Conservation (phyloP, 2,329 filamentous ascomycete genomes). For the Epichloe brachyelytri region DNA sequence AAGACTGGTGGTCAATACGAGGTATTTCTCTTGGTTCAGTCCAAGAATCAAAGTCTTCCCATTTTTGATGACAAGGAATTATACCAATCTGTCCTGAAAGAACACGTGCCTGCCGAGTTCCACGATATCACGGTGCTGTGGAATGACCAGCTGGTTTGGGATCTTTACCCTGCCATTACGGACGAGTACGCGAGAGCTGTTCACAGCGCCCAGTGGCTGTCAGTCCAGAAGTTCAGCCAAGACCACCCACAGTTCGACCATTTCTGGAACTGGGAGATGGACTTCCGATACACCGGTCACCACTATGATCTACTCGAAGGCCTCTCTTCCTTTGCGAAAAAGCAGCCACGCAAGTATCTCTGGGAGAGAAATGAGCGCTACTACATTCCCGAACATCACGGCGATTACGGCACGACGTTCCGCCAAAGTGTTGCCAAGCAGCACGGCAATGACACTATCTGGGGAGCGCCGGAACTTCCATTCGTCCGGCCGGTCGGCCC, state of each 20-base stretch:
- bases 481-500: constrained; percentile 50
- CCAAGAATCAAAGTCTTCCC: constrained; percentile 47
- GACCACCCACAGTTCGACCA: constrained; percentile 70
- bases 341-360: constrained; percentile 56
- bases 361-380: constrained; percentile 65
- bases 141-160: constrained; percentile 60
- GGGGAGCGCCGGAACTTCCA: constrained; percentile 50
- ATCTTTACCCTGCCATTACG: constrained; percentile 64
- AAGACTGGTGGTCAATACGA: constrained; percentile 71
- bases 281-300: constrained; percentile 66
- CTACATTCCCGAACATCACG: constrained; percentile 58
- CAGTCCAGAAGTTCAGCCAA: constrained; percentile 62
- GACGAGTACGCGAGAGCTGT: constrained; percentile 41
- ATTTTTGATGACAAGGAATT: constrained; percentile 47
- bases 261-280: constrained; percentile 82
- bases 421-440: constrained; percentile 46
- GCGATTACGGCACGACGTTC: constrained; percentile 54
- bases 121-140: constrained; percentile 59
- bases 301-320: constrained; percentile 68
- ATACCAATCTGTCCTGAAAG: constrained; percentile 46
- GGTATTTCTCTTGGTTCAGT: constrained; percentile 67
- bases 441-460: constrained; percentile 43
- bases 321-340: constrained; percentile 47
- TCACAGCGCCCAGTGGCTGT: constrained; percentile 55
- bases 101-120: constrained; percentile 57